Conservation (phyloP, 2,329 filamentous ascomycete genomes). For the Diaporthe citrichinensis region DNA sequence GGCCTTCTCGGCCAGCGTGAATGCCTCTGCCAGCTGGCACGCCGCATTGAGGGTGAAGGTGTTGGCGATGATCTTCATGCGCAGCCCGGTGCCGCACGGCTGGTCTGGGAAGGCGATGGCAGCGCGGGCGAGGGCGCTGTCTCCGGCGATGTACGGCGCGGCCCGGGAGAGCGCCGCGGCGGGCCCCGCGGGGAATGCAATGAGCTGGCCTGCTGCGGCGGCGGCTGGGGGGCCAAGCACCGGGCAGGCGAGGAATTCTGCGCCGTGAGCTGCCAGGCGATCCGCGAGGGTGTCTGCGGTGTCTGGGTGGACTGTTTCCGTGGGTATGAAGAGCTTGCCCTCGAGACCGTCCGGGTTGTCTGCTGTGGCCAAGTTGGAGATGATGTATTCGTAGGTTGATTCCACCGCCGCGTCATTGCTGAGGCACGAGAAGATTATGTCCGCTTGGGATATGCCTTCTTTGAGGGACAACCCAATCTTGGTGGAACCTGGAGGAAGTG, state of each 20-base stretch:
- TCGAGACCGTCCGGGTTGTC: background rate
- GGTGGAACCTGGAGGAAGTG: background rate
- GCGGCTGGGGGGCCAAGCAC: constrained; percentile 1
- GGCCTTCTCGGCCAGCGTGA: constrained; percentile 30
- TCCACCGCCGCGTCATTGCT: constrained; percentile 4
- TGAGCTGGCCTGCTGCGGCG: constrained; percentile 21
- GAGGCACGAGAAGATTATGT: constrained; percentile 29
- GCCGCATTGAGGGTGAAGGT: constrained; percentile 1
- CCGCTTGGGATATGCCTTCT: constrained; percentile 1
- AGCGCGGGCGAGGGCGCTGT: background rate
- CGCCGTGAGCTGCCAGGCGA: background rate
- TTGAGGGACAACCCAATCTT: background rate
- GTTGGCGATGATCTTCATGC: constrained; percentile 33
- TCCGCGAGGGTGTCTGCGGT: background rate
- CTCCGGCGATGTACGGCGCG: background rate
- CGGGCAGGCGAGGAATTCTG: constrained; percentile 10
- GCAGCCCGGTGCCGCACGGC: background rate
- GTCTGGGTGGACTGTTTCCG: constrained; percentile 19
- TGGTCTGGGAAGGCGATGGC: background rate
- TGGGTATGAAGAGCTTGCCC: constrained; percentile 12
- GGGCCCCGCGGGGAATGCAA: background rate
- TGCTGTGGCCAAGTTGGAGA: background rate
- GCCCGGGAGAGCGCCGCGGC: background rate
- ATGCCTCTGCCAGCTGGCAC: constrained; percentile 12
- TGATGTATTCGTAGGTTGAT: constrained; percentile 9